Base-by-base conservation (phyloP, 768 basidiomycete species). In the Russula olivacea region DNA sequence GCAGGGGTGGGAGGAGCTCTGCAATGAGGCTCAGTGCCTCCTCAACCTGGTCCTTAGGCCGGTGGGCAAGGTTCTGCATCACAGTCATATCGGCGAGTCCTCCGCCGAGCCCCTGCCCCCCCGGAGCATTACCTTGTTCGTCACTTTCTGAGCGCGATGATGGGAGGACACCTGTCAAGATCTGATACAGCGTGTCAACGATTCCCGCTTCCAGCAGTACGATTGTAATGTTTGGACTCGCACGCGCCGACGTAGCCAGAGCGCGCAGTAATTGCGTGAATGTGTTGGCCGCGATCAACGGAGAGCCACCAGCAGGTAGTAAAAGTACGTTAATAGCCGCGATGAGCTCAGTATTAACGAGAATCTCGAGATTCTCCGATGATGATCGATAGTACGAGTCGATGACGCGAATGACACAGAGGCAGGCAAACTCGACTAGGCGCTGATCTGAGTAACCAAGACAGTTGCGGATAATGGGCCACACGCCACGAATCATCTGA, bases 11-110 rank as follows among this genome's bases (percentile, higher is more conserved):
- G 74, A 99, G 83, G 15, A 99, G 76, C 72, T 99, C 97, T 25
- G 90, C 89, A 38, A 96, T 79, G 43, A 98, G 81, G 65, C 88
- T 88, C 41, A 99, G 77, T 0, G 91, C 87, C 74, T 99, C 97
- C 74, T 98, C 95, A 6, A 98, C 85, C 72, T 98, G 95, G 63
- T 99, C 97, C 75, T 98, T 98, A 4, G 97, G 91, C 32, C 94
- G 82, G 73, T 98, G 94, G 0, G 93, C 93, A 50, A 99, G 77
- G 73, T 96, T 98, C 76, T 98, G 92, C 87, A 98, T 92, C 30
- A 99, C 93, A 8, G 93, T 89, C 92, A 98, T 94, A 72, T 98
- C 95, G 19, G 92, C 93, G 4, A 95, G 76, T 32, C 93, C 91
- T 50, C 91, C 92, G 32, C 91, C 90, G 1, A 94, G 75, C 12